Evolutionary conservation across 345 rosid species (phyloP), one percentile per base, ranked within the genome.

Genomic region (Lagerstroemia speciosa): DNA sequence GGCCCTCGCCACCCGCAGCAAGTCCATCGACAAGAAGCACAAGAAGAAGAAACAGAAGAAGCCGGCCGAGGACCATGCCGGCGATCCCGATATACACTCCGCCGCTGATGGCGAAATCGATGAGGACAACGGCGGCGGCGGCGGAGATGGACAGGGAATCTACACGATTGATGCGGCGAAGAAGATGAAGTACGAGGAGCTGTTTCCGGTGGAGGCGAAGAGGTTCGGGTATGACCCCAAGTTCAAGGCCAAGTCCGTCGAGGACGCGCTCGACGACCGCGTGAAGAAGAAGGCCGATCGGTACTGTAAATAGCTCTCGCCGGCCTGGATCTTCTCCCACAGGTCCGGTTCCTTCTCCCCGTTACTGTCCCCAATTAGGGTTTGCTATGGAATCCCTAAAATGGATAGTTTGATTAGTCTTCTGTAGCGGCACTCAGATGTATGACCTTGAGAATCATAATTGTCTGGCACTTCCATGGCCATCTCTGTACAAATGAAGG

Each of bases 271-370:
- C n/a, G 96, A 93, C 46, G 98, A 93, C 73, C 97, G 97, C 22
- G 96, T 90, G 62, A 87, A 89, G 86, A 93, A 90, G 85, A 93
- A 93, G 82, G 98, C 97, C 0, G 97, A 90, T 71, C 97, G 98
- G 32, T 93, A 90, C 74, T 93, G 97, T 75, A 93, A 93, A 84
- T 90, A 86, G 78, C 34, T 8, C 6, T 26, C 30, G 67, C 40
- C 50, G 5, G 26, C 17, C 30, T 0, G 46, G 14, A 41, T 19
- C 55, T 48, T 48, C 55, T 48, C 55, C 55, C 8, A 14, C 55
- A 29, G 32, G 27, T 53, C 38, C 30, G 63, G 14, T 26, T 63
- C 67, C 22, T 71, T 32, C 6, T 15, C 24, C 60, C 60, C 10
- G 60, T 24, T 40, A 27, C 6, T 5, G 3, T 27, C 31, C n/a